Conservation (phyloP, 108 stramenopile species). For the Thalassiosira profunda region DNA sequence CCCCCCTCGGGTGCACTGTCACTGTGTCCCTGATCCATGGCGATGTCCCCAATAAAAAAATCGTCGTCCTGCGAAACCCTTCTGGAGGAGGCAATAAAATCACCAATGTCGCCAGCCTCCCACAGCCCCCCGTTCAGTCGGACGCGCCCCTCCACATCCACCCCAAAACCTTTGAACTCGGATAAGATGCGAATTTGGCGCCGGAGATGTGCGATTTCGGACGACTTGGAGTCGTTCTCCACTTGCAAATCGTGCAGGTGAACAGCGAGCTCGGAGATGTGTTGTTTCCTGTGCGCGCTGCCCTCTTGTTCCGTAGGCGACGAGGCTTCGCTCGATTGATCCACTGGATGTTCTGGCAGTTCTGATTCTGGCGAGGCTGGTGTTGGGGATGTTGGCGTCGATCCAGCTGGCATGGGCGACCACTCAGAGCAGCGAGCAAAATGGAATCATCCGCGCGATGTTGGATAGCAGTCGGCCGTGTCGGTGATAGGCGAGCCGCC, state of each 20-base stretch:
- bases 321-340: no score
- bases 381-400: no score
- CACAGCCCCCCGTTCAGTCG: background rate
- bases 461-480: no score
- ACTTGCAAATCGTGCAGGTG: background rate
- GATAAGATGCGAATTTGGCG: background rate
- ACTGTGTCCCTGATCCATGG: constrained; percentile 2
- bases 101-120: background rate
- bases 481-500: no score
- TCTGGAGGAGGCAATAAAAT: background rate
- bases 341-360: no score
- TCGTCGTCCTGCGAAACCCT: no score
- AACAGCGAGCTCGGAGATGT: constrained; percentile 1
- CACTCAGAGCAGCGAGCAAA: no score
- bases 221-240: background rate
- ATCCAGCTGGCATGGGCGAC: no score
- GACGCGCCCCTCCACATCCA: background rate
- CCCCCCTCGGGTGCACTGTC: background rate
- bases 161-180: constrained; percentile 1
- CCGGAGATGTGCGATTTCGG: background rate
- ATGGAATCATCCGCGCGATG: no score
- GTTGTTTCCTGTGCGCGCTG: background rate
- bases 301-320: background rate
- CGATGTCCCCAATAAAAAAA: no score
- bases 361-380: no score